Evolutionary conservation across 164 flowering plant genomes (phyloP), one percentile per base, ranked within the genome.

Genomic region (Sedum album): DNA sequence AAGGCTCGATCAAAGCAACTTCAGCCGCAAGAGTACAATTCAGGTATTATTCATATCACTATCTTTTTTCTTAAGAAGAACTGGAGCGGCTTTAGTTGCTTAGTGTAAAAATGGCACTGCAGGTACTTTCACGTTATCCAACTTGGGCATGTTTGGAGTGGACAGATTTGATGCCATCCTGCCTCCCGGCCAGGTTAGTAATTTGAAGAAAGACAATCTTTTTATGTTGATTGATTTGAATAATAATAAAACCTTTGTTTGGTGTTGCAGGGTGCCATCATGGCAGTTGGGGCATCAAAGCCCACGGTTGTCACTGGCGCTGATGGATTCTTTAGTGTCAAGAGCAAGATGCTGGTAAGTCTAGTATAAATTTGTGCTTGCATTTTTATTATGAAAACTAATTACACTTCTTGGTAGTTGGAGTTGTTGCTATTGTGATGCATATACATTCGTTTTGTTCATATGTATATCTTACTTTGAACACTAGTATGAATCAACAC

Each of bases 201-300:
- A 74, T 82, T 71, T 31, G 69, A 55, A 8, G 5, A 36, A 28
- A 8, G 23, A 28, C 41, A 53, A 11, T 30, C 0, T 11, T 30
- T 57, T 63, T 44, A 10, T 36, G 20, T 42, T 18, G 14, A 68
- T 10, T 13, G 18, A 60, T 41, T 55, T 48, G 51, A 61, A 30
- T 3, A 67, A 39, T 5, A 74, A 31, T 63, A 38, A 9, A 31
- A 31, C 23, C 10, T 0, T 67, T 33, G 51, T 66, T 72, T 75
- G 38, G 69, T 73, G 31, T 65, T 70, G 10, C 72, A 93, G 96
- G 98, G 98, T 11, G 98, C 98, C 68, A 93, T 93, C 60, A 91
- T 93, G 97, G 98, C 97, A 67, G 96, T 93, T 44, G 97, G 98
- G 71, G 98, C 96, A 71, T 91, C 98, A 69, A 93, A 93, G 79